Evolutionary conservation across 441 rosid genomes (phyloP), one percentile per base, ranked within the genome.

Genomic region (Kokia cookei): DNA sequence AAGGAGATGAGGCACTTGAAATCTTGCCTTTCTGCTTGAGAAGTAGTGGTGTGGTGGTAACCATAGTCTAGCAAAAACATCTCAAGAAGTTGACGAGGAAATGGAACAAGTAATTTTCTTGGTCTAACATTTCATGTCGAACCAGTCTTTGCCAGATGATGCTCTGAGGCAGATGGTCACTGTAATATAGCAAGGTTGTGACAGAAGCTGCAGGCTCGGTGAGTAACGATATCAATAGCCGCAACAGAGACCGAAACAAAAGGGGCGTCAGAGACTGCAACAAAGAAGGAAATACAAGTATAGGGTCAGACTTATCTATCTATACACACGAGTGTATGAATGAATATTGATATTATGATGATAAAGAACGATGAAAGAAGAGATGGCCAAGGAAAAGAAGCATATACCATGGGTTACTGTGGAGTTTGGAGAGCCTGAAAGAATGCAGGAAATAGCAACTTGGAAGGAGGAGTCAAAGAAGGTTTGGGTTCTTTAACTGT

Each of bases 131-230:
- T 1, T 84, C 83, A 29, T 29, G 86, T 19, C 77, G 84, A 55
- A 89, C 86, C 76, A 86, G 40, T 73, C 86, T 82, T 53, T 77
- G 76, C 78, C 84, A 74, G 8, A 65, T 24, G 2, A 53, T 29
- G 71, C 78, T 81, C 22, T 78, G 88, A 29, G 93, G 93, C 17
- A 86, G 81, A 66, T 85, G 88, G 19, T 83, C 79, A 55, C 86
- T 84, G 79, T 84, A 87, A 60, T 77, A 83, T 13, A 89, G 73
- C 32, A 89, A 13, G 3, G 93, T 89, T 5, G 90, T n/a, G 53
- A 89, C 61, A 0, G 89, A 83, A 42, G 81, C 76, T 6, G 81
- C 83, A 0, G 89, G 89, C 59, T 85, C 81, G 4, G 42, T 26
- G 19, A 82, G 64, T 22, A 89, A 53, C 26, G 70, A 76, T 4